Evolutionary conservation across 495 filamentous ascomycete genomes (phyloP).

Genomic region (Pseudotulostoma volvatum): DNA sequence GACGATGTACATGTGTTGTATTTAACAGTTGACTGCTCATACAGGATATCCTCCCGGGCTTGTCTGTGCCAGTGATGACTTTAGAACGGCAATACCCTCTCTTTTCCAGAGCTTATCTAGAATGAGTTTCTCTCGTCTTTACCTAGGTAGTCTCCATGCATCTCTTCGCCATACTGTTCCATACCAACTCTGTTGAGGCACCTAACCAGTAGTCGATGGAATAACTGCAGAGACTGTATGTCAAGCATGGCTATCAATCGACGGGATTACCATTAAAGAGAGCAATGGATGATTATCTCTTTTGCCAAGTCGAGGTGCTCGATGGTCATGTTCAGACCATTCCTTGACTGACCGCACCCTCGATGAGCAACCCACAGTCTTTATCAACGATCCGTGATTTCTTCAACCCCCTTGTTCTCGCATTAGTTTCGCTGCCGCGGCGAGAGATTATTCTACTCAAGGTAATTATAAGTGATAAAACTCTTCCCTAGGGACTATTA

Average conservation of each 20-base stretch:
- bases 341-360: slow-evolving; percentile 2
- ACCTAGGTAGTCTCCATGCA: slow-evolving; percentile 13
- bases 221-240: slow-evolving; percentile 8
- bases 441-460: slow-evolving; percentile 5
- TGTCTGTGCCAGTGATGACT: not conserved
- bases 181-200: slow-evolving; percentile 8
- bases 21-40: not conserved
- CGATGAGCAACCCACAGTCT: slow-evolving; percentile 1
- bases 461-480: slow-evolving; percentile 3
- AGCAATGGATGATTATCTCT: slow-evolving; percentile 12
- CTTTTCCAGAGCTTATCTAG: slow-evolving; percentile 13
- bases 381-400: slow-evolving; percentile 5
- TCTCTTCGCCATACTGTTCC: slow-evolving; percentile 12
- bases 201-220: slow-evolving; percentile 10
- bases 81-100: slow-evolving; percentile 9
- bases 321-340: slow-evolving; percentile 3
- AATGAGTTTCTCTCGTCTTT: slow-evolving; percentile 12
- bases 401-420: slow-evolving; percentile 4
- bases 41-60: too few species aligned
- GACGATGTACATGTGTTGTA: slow-evolving; percentile 7
- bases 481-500: not conserved
- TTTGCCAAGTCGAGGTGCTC: slow-evolving; percentile 8
- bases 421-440: slow-evolving; percentile 6
- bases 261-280: slow-evolving; percentile 9
- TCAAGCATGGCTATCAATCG: slow-evolving; percentile 9